Percentiles rank a stretch among this genome's conserved stretches.
phyloP scores from a whole-genome alignment of 768 basidiomycete species.

The Austroboletus eburneus region DNA sequence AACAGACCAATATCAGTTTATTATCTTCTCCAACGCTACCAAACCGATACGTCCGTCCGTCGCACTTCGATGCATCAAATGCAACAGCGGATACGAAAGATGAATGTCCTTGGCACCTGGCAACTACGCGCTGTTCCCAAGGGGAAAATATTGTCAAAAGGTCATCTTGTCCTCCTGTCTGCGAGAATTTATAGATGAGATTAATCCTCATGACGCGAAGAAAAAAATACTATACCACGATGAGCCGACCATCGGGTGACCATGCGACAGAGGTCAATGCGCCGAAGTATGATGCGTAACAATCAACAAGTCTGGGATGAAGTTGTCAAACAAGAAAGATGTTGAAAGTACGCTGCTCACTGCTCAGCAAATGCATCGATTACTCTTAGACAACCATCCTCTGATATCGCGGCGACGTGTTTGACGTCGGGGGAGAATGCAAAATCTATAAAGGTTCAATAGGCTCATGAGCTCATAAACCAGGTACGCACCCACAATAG shows the following conservation, averaged over 20 bases:
- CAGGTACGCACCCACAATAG: conserved; percentile 61
- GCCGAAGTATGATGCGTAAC: conserved; percentile 94
- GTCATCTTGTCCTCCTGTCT: conserved; percentile 98
- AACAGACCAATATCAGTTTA: conserved; percentile 78
- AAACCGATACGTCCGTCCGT: conserved; percentile 89
- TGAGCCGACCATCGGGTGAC: conserved; percentile 94
- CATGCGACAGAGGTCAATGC: conserved; percentile 86
- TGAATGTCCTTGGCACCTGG: conserved; percentile 95
- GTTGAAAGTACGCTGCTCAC: conserved; percentile 39
- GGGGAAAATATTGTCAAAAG: conserved; percentile 92
- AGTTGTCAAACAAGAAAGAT: conserved; percentile 1
- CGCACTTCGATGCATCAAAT: conserved; percentile 87
- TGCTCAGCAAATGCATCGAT: conserved; percentile 86
- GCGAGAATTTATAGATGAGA: conserved; percentile 7
- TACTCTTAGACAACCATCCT: conserved; percentile 88
- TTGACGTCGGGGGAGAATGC: conserved; percentile 93
- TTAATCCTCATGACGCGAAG: not conserved
- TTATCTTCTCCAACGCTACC: conserved; percentile 97
- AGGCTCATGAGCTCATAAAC: not conserved
- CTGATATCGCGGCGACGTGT: conserved; percentile 84
- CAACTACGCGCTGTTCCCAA: conserved; percentile 90
- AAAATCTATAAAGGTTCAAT: conserved; percentile 53
- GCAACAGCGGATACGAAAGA: conserved; percentile 88
- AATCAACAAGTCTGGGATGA: conserved; percentile 73
- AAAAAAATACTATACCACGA: conserved; percentile 49